Evolutionary conservation across 2,329 filamentous ascomycete genomes (phyloP).

Genomic region (Chaetomium strumarium): DNA sequence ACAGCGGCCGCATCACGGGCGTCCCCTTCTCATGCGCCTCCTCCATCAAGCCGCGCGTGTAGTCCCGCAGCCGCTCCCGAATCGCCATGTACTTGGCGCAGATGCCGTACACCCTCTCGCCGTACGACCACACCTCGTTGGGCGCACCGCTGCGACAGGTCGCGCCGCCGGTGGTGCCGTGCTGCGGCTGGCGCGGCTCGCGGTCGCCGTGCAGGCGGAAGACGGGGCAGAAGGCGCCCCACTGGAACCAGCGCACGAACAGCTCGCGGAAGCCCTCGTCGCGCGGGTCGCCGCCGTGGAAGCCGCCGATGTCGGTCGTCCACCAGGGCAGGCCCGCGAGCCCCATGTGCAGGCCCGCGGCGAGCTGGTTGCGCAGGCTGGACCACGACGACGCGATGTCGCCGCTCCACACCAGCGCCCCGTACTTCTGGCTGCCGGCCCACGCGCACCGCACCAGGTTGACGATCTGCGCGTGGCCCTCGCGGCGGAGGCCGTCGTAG

Average conservation of each 20-base stretch:
- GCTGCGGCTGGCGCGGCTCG: constrained; percentile 8
- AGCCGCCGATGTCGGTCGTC: constrained; percentile 12
- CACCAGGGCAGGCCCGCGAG: constrained; percentile 8
- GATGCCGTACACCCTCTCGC: constrained; percentile 2
- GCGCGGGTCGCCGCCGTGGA: constrained; percentile 5
- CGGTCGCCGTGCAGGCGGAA: constrained; percentile 8
- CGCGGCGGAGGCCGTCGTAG: constrained; percentile 7
- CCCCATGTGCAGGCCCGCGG: constrained; percentile 9
- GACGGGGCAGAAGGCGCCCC: constrained; percentile 7
- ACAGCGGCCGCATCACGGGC: constrained; percentile 8
- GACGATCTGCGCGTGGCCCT: constrained; percentile 1
- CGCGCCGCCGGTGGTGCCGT: constrained; percentile 6
- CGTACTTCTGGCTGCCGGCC: constrained; percentile 8
- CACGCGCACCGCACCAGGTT: constrained; percentile 10
- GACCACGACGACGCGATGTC: constrained; percentile 9
- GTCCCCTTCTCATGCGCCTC: constrained; percentile 2
- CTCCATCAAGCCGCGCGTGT: constrained; percentile 1
- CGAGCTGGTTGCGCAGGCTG: constrained; percentile 5
- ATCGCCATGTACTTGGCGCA: constrained; percentile 7
- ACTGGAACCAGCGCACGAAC: constrained; percentile 10
- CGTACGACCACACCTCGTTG: constrained; percentile 11
- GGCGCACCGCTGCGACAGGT: constrained; percentile 1
- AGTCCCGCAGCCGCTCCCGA: constrained; percentile 1
- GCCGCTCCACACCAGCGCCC: constrained; percentile 10
- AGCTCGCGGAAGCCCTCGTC: constrained; percentile 4